Evolutionary conservation across 176 grass and related monocot genomes (phyloP), one percentile per base, ranked within the genome.

Genomic region (Cocos nucifera): DNA sequence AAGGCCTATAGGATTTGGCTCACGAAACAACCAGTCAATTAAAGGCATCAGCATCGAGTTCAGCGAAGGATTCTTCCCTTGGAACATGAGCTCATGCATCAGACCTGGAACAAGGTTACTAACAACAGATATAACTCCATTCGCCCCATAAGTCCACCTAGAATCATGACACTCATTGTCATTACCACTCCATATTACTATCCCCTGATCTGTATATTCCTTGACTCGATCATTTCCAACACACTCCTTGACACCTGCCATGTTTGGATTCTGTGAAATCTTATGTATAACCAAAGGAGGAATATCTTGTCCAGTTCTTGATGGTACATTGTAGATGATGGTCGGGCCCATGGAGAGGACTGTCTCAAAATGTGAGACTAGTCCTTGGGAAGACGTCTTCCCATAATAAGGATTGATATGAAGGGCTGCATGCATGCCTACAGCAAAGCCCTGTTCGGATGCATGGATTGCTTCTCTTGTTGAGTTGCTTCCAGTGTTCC

Each of bases 361-460:
- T 56, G 84, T 71, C 48, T 82, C 63, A 61, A 97, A 87, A 82
- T 97, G 87, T 20, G 87, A 63, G 22, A 88, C 49, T 64, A 97
- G 54, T 52, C 92, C 84, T 73, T 79, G 74, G 15, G 60, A 69
- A 1, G 92, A 96, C 15, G 92, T 96, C 74, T 97, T 97, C 32
- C 92, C 83, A 39, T 91, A 91, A 57, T 97, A 97, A 63, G 92
- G 92, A 73, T 97, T 91, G 60, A 97, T 90, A 56, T 97, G 92
- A 61, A 97, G 87, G 63, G 92, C 83, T 62, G 92, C 92, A 75
- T 97, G 80, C 87, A 97, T 91, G 50, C 83, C 87, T 24, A 97
- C 80, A 56, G 83, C 86, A 61, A 97, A 97, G 32, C 87, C 92
- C 67, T 85, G 86, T 70, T 92, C 93, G 54, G 81, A 85, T 3